Conservation (phyloP, 2,329 filamentous ascomycete genomes). For the Uncinocarpus reesii region DNA sequence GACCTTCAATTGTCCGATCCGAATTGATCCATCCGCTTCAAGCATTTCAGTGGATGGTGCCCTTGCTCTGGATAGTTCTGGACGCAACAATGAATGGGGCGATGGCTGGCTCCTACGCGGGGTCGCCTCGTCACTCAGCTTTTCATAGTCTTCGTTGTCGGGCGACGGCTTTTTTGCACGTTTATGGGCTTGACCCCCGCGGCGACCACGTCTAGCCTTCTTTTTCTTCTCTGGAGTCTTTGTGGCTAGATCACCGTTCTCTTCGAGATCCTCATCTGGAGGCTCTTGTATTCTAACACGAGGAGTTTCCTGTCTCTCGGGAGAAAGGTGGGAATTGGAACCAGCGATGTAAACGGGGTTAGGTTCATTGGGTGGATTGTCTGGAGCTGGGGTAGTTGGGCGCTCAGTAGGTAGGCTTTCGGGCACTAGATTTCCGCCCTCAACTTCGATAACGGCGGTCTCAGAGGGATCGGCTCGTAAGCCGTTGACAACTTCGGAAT, state of each 20-base stretch:
- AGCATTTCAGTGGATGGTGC: constrained; percentile 48
- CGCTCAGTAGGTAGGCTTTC: not conserved
- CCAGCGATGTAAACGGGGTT: not conserved
- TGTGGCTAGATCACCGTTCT: constrained; percentile 24
- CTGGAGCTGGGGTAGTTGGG: not conserved
- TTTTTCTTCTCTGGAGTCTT: constrained; percentile 46
- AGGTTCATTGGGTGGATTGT: not conserved
- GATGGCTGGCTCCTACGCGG: constrained; percentile 30
- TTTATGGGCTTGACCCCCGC: constrained; percentile 59
- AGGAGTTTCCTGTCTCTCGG: constrained; percentile 22
- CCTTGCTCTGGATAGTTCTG: constrained; percentile 49
- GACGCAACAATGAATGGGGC: constrained; percentile 33
- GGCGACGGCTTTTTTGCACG: constrained; percentile 43
- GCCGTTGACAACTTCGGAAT: not conserved
- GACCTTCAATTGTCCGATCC: constrained; percentile 52
- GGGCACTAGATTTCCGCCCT: not conserved
- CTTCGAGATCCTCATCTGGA: constrained; percentile 27
- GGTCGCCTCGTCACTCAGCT: constrained; percentile 31
- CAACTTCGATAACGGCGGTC: not conserved
- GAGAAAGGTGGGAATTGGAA: constrained; percentile 8
- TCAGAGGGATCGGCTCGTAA: not conserved
- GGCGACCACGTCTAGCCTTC: constrained; percentile 59
- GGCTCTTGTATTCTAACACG: constrained; percentile 35
- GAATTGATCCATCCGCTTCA: constrained; percentile 49
- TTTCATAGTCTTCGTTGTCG: constrained; percentile 46